phyloP scores from a whole-genome alignment of 2,329 filamentous ascomycete species.

The Ophiosphaerella herpotricha region DNA sequence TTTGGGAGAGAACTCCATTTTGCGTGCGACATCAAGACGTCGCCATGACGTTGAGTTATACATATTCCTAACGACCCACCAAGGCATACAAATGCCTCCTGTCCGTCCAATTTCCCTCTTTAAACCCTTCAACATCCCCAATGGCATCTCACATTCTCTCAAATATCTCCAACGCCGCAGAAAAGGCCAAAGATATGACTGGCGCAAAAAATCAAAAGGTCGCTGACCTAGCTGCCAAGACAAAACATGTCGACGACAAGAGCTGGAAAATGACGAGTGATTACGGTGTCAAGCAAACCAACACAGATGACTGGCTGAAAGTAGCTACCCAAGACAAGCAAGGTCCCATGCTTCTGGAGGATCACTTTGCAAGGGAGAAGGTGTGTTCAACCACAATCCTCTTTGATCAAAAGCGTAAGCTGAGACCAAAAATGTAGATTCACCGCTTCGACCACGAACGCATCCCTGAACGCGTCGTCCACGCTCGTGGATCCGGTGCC shows the following conservation, averaged over 20 bases:
- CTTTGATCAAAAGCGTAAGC: no score
- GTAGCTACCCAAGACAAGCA: constrained; percentile 64
- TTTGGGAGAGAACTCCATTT: constrained; percentile 8
- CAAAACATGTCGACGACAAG: constrained; percentile 59
- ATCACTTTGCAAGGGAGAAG: constrained; percentile 74
- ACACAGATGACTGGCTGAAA: constrained; percentile 79
- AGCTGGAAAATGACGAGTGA: constrained; percentile 73
- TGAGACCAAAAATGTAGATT: no score
- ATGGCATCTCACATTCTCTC: constrained; percentile 42
- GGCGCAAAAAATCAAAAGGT: constrained; percentile 57
- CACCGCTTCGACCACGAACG: constrained; percentile 15
- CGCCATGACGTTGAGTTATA: constrained; percentile 13
- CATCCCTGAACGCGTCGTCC: constrained; percentile 63
- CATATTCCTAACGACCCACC: constrained; percentile 5
- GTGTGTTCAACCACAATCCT: constrained; percentile 46
- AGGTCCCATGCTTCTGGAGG: constrained; percentile 73
- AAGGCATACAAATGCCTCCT: no score
- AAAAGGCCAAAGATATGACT: constrained; percentile 41
- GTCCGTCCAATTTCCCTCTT: not conserved
- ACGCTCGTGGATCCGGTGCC: constrained; percentile 70
- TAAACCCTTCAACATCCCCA: not conserved
- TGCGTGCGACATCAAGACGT: not conserved
- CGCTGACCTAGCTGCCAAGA: constrained; percentile 64
- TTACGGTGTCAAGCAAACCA: constrained; percentile 72
- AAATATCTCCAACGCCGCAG: constrained; percentile 28